Conservation (phyloP, 1,284 basidiomycete species). For the Cronartium ribicola region DNA sequence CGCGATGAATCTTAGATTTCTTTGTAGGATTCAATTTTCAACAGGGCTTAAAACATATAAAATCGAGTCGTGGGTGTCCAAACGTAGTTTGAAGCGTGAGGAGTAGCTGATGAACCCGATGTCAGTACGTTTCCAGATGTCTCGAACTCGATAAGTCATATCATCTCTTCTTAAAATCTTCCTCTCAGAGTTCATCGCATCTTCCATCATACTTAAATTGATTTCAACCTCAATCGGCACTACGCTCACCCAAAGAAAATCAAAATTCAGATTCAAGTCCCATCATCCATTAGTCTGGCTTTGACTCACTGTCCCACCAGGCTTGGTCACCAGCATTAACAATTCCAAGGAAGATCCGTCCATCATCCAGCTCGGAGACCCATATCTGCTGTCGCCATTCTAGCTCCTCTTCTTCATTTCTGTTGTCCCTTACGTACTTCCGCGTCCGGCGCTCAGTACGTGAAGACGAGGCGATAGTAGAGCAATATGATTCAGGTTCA, state of each 20-base stretch:
- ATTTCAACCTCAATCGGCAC: conserved; percentile 24
- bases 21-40: not conserved
- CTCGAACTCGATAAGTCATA: conserved; percentile 20
- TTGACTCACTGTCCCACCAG: conserved; percentile 24
- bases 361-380: conserved; percentile 26
- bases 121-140: conserved; percentile 14
- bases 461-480: not conserved
- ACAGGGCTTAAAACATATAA: not conserved
- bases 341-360: conserved; percentile 18
- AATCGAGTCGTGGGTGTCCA: not conserved
- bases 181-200: not conserved
- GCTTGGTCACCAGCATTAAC: conserved; percentile 31
- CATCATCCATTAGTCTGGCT: not conserved
- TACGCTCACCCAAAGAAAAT: conserved; percentile 1
- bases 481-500: not conserved
- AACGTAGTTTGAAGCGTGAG: not conserved
- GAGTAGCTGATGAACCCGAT: conserved; percentile 24
- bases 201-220: conserved; percentile 14
- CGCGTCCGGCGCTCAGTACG: not conserved
- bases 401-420: not conserved
- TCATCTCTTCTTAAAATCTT: not conserved
- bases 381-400: conserved; percentile 34
- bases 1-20: too few species aligned
- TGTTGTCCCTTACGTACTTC: not conserved
- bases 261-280: not conserved